Evolutionary conservation across 345 rosid genomes (phyloP).

Genomic region (Murraya koenigii): DNA sequence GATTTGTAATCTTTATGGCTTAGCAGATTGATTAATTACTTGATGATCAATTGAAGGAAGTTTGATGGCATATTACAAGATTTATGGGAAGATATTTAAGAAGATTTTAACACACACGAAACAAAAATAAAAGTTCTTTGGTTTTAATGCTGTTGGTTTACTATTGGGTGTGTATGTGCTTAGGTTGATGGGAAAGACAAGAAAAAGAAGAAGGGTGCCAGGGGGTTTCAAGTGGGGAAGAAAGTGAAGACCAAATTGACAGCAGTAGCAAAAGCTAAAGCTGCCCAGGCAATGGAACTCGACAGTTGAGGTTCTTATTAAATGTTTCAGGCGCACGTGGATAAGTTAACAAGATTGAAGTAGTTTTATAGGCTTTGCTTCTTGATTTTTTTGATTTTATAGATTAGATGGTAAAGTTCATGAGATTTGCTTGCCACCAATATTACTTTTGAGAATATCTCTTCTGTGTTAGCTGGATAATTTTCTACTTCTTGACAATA

Average conservation of each 20-base stretch:
- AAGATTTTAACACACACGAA: too few relatives aligned
- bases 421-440: not conserved
- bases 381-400: constrained; percentile 4
- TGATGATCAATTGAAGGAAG: not conserved
- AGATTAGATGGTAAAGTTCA: constrained; percentile 5
- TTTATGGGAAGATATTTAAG: too few relatives aligned
- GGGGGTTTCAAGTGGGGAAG: constrained; percentile 85
- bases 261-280: constrained; percentile 80
- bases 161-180: not conserved
- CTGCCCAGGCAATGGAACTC: constrained; percentile 93
- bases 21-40: not conserved
- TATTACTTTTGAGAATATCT: not conserved
- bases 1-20: not conserved
- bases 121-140: too few relatives aligned
- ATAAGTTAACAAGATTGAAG: not conserved
- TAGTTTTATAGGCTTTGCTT: not conserved
- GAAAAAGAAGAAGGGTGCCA: constrained; percentile 56
- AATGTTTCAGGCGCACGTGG: not conserved
- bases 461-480: not conserved
- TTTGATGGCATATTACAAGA: not conserved
- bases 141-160: not conserved
- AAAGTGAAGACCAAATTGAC: constrained; percentile 82
- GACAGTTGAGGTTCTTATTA: constrained; percentile 47
- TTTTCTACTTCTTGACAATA: not conserved
- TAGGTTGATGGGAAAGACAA: constrained; percentile 76